These are phyloP conservation scores for Ceratobasidium sp. DNA, from an alignment of 1,284 basidiomycete species.

Conservation along the genomic window DNA sequence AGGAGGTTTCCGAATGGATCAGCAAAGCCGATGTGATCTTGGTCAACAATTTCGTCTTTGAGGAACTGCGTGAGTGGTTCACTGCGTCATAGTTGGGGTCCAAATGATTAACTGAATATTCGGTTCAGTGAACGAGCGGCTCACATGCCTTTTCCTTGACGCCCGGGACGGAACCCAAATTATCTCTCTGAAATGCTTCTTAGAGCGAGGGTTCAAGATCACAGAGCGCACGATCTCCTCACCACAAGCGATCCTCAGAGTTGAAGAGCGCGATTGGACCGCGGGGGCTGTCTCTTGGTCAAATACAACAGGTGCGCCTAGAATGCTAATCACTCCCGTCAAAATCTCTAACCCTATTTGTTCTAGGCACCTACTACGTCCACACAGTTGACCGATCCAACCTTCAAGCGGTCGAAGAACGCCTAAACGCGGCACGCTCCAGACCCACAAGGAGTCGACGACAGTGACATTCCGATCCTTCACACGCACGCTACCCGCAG, in stretches of 20 bases:
- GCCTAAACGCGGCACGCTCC: constrained; percentile 41
- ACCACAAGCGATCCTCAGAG: constrained; percentile 48
- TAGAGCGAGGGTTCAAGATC: constrained; percentile 47
- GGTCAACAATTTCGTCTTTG: constrained; percentile 51
- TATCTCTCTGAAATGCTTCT: constrained; percentile 50
- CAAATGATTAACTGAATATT: constrained; percentile 13
- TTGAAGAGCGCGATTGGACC: constrained; percentile 46
- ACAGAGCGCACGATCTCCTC: constrained; percentile 49
- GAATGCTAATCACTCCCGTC: neutral
- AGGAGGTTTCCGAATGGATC: constrained; percentile 49
- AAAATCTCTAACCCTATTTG: constrained; percentile 16
- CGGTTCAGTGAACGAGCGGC: constrained; percentile 48
- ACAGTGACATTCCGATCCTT: constrained; percentile 26
- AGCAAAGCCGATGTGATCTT: constrained; percentile 50
- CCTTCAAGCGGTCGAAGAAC: constrained; percentile 42
- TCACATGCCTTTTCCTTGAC: constrained; percentile 50
- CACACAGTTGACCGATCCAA: constrained; percentile 48
- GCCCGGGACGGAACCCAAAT: constrained; percentile 49
- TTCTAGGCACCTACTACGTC: constrained; percentile 46
- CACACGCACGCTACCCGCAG: constrained; percentile 1
- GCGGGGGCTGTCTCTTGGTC: constrained; percentile 48
- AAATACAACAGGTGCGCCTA: constrained; percentile 29
- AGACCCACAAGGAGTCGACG: constrained; percentile 40
- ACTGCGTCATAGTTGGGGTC: constrained; percentile 5
- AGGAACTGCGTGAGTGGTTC: constrained; percentile 46